A percentile compares a stretch with the other conserved stretches of the same genome.
phyloP scores from a whole-genome alignment of 495 filamentous ascomycete genomes.

The Oidiodendron maius region DNA sequence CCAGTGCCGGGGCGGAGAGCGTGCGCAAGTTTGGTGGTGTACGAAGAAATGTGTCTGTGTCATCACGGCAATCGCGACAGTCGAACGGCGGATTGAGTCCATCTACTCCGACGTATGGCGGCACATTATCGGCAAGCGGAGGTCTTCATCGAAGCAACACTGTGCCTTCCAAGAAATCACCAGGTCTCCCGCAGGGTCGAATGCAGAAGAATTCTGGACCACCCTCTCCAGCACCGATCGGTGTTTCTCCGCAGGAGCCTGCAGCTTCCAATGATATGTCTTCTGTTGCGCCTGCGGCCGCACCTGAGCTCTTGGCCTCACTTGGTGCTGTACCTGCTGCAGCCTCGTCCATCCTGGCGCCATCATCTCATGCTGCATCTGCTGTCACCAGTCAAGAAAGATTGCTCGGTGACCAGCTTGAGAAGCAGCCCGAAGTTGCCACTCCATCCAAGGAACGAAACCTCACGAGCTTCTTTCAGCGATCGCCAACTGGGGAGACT shows the following conservation, averaged over 20 bases:
- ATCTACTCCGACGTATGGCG: constrained; percentile 54
- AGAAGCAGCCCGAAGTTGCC: constrained; percentile 26
- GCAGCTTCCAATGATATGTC: constrained; percentile 32
- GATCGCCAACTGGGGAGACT: constrained; percentile 52
- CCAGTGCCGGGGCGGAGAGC: constrained; percentile 81
- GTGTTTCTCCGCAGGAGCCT: constrained; percentile 15
- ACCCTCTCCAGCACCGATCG: constrained; percentile 14
- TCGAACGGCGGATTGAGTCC: constrained; percentile 68
- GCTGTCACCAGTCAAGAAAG: constrained; percentile 44
- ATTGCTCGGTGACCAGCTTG: constrained; percentile 32
- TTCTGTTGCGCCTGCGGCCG: constrained; percentile 4
- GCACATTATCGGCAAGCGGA: constrained; percentile 36
- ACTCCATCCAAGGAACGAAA: constrained; percentile 69
- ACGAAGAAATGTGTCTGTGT: constrained; percentile 74
- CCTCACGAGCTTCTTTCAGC: constrained; percentile 59
- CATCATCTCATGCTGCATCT: constrained; percentile 15
- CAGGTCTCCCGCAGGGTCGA: constrained; percentile 49
- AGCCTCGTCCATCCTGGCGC: not conserved
- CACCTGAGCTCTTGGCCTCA: constrained; percentile 7
- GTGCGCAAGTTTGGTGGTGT: constrained; percentile 72
- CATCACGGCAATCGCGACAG: constrained; percentile 63
- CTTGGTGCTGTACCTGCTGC: constrained; percentile 4
- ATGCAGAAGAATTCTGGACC: constrained; percentile 20
- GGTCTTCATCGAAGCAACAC: constrained; percentile 91
- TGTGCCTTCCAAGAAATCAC: constrained; percentile 86